phyloP scores from a whole-genome alignment of 768 basidiomycete genomes.

The Porpolomopsis calyptriformis region DNA sequence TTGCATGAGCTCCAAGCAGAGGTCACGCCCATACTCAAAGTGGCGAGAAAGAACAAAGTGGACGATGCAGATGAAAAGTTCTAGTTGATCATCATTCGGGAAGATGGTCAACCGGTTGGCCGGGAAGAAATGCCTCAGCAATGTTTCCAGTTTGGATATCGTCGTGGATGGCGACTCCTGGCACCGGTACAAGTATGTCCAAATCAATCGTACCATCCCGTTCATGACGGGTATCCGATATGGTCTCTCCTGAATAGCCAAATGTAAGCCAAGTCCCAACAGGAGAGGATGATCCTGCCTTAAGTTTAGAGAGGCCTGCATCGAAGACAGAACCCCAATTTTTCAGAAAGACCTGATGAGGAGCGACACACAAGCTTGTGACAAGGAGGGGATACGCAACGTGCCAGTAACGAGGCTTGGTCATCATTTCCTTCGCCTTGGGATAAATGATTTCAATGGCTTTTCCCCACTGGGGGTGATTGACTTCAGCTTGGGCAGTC shows the following conservation, averaged over 20 bases:
- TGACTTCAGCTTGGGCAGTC: constrained; percentile 94
- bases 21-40: constrained; percentile 74
- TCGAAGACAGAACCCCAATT: constrained; percentile 75
- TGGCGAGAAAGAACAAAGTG: constrained; percentile 80
- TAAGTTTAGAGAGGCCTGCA: constrained; percentile 60
- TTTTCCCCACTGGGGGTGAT: constrained; percentile 90
- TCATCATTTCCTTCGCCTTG: constrained; percentile 74
- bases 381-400: constrained; percentile 78
- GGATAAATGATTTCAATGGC: constrained; percentile 79
- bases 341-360: constrained; percentile 73
- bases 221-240: constrained; percentile 65
- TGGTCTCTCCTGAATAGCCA: constrained; percentile 56
- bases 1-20: constrained; percentile 73
- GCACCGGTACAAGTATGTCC: constrained; percentile 94
- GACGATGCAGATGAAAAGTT: constrained; percentile 65
- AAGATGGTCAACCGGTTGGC: constrained; percentile 47
- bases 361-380: constrained; percentile 77
- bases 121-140: constrained; percentile 75
- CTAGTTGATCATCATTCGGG: constrained; percentile 65
- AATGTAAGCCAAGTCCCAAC: constrained; percentile 6
- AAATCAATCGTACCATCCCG: constrained; percentile 71
- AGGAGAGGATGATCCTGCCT: constrained; percentile 35
- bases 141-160: constrained; percentile 64
- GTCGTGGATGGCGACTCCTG: constrained; percentile 74
- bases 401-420: constrained; percentile 84